Percentiles rank a stretch among this genome's conserved stretches.
phyloP scores from a whole-genome alignment of 495 filamentous ascomycete species.

The Melanomma pulvis-pyrius region DNA sequence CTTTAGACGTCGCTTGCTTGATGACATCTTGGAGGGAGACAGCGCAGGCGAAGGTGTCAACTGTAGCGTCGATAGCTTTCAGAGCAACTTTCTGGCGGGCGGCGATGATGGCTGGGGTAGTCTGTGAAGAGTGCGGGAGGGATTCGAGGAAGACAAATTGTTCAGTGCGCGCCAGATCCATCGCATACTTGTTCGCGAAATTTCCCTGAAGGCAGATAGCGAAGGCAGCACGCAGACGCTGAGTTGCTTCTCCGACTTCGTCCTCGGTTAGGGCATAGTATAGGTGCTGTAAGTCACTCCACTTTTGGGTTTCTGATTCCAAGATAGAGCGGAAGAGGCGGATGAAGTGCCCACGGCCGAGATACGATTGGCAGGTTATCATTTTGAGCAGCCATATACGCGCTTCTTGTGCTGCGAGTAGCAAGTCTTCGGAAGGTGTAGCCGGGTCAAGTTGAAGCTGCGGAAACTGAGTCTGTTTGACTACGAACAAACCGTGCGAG shows the following conservation, averaged over 20 bases:
- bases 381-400: background rate
- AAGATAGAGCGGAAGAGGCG: constrained; percentile 1
- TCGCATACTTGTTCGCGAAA: background rate
- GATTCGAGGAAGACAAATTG: background rate
- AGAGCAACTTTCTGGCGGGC: background rate
- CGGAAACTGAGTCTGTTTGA: background rate
- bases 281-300: background rate
- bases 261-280: background rate
- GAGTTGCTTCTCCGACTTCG: background rate
- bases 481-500: background rate
- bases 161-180: background rate
- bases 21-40: background rate
- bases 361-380: background rate
- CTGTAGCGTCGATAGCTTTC: background rate
- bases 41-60: constrained; percentile 1
- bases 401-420: background rate
- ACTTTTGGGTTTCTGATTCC: background rate
- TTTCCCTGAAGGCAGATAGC: background rate
- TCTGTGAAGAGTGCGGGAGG: background rate
- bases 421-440: background rate
- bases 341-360: background rate
- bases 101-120: background rate
- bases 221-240: background rate
- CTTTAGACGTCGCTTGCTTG: background rate
- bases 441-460: background rate